These are phyloP conservation scores for Plasmodium ovale DNA, from an alignment of 169 alveolate species.

Conservation along the genomic window DNA sequence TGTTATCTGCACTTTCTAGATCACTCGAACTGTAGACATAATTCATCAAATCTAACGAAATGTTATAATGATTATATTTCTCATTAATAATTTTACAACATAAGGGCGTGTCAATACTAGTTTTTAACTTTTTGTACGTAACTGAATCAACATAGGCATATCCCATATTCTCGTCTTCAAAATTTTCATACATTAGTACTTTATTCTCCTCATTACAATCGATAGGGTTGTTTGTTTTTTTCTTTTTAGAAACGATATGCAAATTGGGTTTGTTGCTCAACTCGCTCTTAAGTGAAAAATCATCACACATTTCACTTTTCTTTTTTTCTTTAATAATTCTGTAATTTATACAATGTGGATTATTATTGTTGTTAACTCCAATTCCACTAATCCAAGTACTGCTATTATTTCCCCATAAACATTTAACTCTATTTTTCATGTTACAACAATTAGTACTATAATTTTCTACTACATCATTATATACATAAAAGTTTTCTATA, in stretches of 20 bases:
- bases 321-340: conserved; percentile 57
- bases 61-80: conserved; percentile 36
- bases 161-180: neutral
- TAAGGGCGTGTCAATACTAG: conserved; percentile 72
- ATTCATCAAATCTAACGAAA: conserved; percentile 67
- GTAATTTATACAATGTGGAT: conserved; percentile 28
- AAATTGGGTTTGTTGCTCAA: conserved; percentile 6
- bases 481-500: conserved; percentile 57
- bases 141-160: conserved; percentile 37
- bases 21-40: conserved; percentile 15
- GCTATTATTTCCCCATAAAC: conserved; percentile 39
- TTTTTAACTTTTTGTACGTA: conserved; percentile 55
- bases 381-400: neutral
- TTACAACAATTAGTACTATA: conserved; percentile 2
- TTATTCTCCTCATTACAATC: conserved; percentile 9
- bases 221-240: conserved; percentile 3
- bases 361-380: neutral
- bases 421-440: conserved; percentile 30
- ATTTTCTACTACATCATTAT: conserved; percentile 70
- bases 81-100: conserved; percentile 65
- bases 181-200: neutral
- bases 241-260: conserved; percentile 17
- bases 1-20: neutral
- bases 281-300: too few species aligned
- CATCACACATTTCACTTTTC: conserved; percentile 38